Evolutionary conservation across 306 rosid genomes (phyloP).

Genomic region (Sindora glabra): DNA sequence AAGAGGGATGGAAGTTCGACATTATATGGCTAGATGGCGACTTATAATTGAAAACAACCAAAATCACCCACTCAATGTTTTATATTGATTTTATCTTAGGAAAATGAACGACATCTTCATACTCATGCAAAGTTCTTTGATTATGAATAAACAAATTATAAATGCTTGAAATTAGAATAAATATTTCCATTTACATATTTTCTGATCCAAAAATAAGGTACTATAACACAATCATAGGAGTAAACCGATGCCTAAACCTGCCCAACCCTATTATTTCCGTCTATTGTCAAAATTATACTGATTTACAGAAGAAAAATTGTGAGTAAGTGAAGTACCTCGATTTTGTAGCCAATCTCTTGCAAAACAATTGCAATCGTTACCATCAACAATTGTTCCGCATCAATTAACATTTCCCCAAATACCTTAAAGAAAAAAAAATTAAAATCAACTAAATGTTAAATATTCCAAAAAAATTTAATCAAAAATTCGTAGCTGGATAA

Average conservation of each 20-base stretch:
- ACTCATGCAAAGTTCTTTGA: too few relatives aligned
- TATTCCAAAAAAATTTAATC: background rate
- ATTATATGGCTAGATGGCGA: too few relatives aligned
- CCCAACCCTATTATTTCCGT: background rate
- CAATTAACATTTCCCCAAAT: slow-evolving; percentile 67
- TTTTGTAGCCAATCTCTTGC: slow-evolving; percentile 66
- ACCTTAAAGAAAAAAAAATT: slow-evolving; percentile 35
- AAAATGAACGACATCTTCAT: too few relatives aligned
- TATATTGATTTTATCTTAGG: too few relatives aligned
- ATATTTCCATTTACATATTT: background rate
- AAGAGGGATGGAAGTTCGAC: background rate
- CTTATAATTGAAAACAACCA: background rate
- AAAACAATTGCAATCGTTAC: slow-evolving; percentile 75
- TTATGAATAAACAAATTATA: too few relatives aligned
- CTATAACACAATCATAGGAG: background rate
- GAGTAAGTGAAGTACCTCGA: slow-evolving; percentile 46
- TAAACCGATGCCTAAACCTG: background rate
- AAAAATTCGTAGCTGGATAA: too few relatives aligned
- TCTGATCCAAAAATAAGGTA: background rate
- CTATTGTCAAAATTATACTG: background rate
- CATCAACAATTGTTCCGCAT: slow-evolving; percentile 76
- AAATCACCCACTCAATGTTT: background rate
- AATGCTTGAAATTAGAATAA: too few relatives aligned
- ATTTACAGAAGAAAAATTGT: background rate
- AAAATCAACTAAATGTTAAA: background rate